Conservation (phyloP, 1,284 basidiomycete species). For the Fomitiporia mediterranea region DNA sequence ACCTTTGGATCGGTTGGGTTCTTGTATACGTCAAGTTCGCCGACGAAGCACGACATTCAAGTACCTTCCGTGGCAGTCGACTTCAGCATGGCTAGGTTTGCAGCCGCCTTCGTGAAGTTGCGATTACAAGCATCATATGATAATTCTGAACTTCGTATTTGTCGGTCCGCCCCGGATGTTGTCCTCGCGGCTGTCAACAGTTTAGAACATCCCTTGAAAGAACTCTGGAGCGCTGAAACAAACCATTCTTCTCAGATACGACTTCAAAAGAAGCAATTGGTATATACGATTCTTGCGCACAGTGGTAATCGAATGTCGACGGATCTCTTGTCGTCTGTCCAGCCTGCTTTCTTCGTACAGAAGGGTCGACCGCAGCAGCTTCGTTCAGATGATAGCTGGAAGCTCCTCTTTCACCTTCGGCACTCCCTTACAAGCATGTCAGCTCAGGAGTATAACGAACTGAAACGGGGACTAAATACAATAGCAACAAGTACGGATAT, state of each 20-base stretch:
- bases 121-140: slow-evolving; percentile 5
- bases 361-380: slow-evolving; percentile 59
- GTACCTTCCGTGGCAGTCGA: neutral
- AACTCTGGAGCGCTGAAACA: neutral
- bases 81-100: neutral
- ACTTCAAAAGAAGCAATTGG: slow-evolving; percentile 25
- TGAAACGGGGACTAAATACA: neutral
- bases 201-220: neutral
- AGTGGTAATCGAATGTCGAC: slow-evolving; percentile 48
- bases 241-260: neutral
- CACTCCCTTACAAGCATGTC: slow-evolving; percentile 38
- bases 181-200: slow-evolving; percentile 16
- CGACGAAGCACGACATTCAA: neutral
- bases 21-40: neutral
- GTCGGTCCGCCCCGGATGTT: slow-evolving; percentile 20
- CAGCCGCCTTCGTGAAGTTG: neutral
- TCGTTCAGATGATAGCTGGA: slow-evolving; percentile 61
- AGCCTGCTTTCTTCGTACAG: slow-evolving; percentile 76
- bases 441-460: neutral
- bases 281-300: slow-evolving; percentile 45
- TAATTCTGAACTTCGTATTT: neutral
- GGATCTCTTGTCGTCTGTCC: slow-evolving; percentile 73
- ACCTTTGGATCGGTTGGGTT: neutral
- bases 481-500: slow-evolving; percentile 1
- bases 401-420: slow-evolving; percentile 69